A percentile compares a stretch with the other conserved stretches of the same genome.
phyloP scores from a whole-genome alignment of 1,284 basidiomycete species.

The Bjerkandera adusta region DNA sequence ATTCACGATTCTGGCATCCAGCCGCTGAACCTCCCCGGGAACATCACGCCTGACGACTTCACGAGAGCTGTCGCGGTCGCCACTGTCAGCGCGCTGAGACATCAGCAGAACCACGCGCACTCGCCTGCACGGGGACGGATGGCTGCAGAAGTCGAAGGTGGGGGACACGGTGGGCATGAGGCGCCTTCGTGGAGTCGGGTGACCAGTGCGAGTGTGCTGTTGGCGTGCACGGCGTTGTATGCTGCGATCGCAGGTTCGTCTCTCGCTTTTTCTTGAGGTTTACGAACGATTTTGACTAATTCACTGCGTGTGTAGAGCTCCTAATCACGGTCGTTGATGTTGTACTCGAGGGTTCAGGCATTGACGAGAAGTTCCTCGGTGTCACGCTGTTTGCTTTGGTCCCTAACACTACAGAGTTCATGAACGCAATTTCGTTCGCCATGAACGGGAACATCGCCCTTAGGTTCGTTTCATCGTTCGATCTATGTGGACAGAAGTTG shows the following conservation, averaged over 20 bases:
- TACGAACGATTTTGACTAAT: not conserved
- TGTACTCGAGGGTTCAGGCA: constrained; percentile 88
- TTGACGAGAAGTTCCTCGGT: constrained; percentile 98
- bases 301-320: constrained; percentile 59
- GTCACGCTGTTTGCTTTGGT: constrained; percentile 96
- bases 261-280: not conserved
- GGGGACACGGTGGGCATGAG: constrained; percentile 85
- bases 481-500: too few species aligned
- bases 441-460: constrained; percentile 97
- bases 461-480: constrained; percentile 52
- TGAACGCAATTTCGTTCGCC: constrained; percentile 99
- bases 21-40: constrained; percentile 58
- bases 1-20: constrained; percentile 62
- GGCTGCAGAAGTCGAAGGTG: constrained; percentile 32
- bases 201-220: constrained; percentile 83
- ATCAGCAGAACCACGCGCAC: constrained; percentile 59
- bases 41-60: constrained; percentile 83
- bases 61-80: constrained; percentile 89
- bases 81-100: constrained; percentile 81
- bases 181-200: constrained; percentile 93
- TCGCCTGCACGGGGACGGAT: constrained; percentile 42
- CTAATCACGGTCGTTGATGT: constrained; percentile 96
- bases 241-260: constrained; percentile 90
- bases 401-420: constrained; percentile 99
- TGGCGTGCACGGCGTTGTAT: constrained; percentile 91